phyloP scores from a whole-genome alignment of 495 filamentous ascomycete genomes.

The Pyrenopolyporus hunteri region DNA sequence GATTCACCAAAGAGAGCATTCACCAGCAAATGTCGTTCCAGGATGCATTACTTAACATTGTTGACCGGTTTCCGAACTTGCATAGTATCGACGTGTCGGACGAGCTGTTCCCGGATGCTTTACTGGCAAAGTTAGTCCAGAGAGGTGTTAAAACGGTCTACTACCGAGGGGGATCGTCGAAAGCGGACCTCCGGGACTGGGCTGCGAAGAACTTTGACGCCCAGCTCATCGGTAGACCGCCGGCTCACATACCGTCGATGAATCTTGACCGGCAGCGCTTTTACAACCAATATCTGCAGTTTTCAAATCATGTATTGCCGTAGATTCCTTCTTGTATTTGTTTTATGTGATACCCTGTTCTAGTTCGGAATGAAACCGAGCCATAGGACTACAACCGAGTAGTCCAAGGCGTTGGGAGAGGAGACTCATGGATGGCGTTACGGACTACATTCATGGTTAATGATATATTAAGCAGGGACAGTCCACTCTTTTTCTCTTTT shows the following conservation, averaged over 20 bases:
- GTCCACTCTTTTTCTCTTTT: too few species aligned
- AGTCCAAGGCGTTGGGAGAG: too few species aligned
- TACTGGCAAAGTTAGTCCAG: conserved; percentile 25
- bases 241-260: conserved; percentile 12
- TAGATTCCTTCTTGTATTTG: not conserved
- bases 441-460: too few species aligned
- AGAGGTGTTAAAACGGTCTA: conserved; percentile 31
- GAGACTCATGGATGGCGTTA: too few species aligned
- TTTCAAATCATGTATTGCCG: not conserved
- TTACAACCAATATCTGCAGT: not conserved
- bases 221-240: conserved; percentile 5
- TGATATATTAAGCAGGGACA: too few species aligned
- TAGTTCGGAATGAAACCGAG: not conserved
- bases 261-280: conserved; percentile 6
- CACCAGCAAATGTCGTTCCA: conserved; percentile 4
- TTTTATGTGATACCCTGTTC: not conserved
- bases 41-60: conserved; percentile 4
- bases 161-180: conserved; percentile 10
- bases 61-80: conserved; percentile 36
- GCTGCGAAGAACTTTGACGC: conserved; percentile 20
- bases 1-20: not conserved
- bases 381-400: not conserved
- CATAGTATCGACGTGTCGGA: conserved; percentile 26
- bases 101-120: conserved; percentile 22
- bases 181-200: conserved; percentile 22